Percentiles rank a stretch among this genome's conserved stretches.
Evolutionary conservation across 2,329 filamentous ascomycete species (phyloP).

Genomic region (Arthroderma sp.): DNA sequence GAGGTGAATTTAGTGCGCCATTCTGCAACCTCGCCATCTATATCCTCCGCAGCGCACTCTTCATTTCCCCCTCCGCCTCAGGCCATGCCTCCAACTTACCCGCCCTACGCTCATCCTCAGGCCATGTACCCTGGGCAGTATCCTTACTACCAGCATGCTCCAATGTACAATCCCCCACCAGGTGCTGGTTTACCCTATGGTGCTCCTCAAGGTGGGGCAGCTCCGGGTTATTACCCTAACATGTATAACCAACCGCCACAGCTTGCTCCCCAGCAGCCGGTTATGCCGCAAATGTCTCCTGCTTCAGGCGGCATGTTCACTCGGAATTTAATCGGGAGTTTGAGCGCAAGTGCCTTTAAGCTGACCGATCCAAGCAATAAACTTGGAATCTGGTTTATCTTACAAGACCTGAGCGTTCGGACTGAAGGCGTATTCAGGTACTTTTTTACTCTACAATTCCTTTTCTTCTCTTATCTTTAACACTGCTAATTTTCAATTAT

Average conservation of each 20-base stretch:
- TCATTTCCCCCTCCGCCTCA: constrained; percentile 50
- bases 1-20: constrained; percentile 59
- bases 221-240: constrained; percentile 5
- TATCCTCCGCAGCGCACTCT: constrained; percentile 65
- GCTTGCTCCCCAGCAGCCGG: constrained; percentile 6
- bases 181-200: constrained; percentile 14
- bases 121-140: constrained; percentile 27
- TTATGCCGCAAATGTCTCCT: constrained; percentile 18
- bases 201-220: constrained; percentile 14
- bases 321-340: constrained; percentile 81
- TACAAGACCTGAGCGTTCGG: constrained; percentile 87
- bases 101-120: constrained; percentile 25
- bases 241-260: constrained; percentile 1
- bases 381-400: constrained; percentile 88
- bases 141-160: constrained; percentile 21
- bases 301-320: constrained; percentile 75
- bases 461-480: not conserved
- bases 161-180: constrained; percentile 14
- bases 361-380: constrained; percentile 67
- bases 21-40: constrained; percentile 56
- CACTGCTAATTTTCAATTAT: not conserved
- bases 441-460: constrained; percentile 1
- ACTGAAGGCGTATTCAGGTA: constrained; percentile 87
- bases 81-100: constrained; percentile 18
- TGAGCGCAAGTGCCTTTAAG: constrained; percentile 76